Percentiles rank a stretch among this genome's conserved stretches.
Evolutionary conservation across 805 yeast species (phyloP).

Genomic region (Candida piceae): DNA sequence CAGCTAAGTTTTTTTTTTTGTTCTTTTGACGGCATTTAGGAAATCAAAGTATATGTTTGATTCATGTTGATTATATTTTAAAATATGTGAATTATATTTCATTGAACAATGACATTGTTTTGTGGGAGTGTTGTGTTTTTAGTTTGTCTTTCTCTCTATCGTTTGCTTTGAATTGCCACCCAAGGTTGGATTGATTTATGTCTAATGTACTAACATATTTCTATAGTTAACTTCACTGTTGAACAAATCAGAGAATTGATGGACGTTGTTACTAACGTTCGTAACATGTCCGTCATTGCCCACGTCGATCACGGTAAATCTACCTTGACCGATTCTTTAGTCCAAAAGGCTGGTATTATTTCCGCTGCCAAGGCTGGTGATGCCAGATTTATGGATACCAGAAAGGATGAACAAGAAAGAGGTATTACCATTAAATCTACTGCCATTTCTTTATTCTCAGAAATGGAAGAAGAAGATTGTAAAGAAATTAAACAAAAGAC

Average conservation of each 20-base stretch:
- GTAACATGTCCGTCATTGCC: constrained; percentile 99
- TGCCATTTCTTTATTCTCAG: constrained; percentile 93
- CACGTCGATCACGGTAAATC: constrained; percentile 99
- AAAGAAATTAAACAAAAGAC: constrained; percentile 90
- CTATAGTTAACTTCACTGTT: constrained; percentile 53
- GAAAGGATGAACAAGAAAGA: constrained; percentile 99
- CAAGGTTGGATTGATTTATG: not conserved
- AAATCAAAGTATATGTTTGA: too few species aligned
- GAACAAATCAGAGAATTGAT: constrained; percentile 97
- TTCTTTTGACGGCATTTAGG: too few species aligned
- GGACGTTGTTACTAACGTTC: constrained; percentile 99
- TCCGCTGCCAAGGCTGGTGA: constrained; percentile 99
- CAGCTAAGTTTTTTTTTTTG: too few species aligned
- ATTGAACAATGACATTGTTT: too few species aligned
- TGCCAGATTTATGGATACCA: constrained; percentile 99
- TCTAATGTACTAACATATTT: constrained; percentile 1
- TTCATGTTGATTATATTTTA: too few species aligned
- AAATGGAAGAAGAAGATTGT: constrained; percentile 78
- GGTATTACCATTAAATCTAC: constrained; percentile 99
- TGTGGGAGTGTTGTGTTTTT: too few species aligned
- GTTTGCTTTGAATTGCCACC: too few species aligned
- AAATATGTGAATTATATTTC: too few species aligned
- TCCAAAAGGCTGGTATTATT: constrained; percentile 98
- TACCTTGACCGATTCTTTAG: constrained; percentile 97
- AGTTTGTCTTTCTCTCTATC: too few species aligned